These are phyloP conservation scores for Sporisorium scitamineum DNA, from an alignment of 1,284 basidiomycete genomes.

Conservation along the genomic window DNA sequence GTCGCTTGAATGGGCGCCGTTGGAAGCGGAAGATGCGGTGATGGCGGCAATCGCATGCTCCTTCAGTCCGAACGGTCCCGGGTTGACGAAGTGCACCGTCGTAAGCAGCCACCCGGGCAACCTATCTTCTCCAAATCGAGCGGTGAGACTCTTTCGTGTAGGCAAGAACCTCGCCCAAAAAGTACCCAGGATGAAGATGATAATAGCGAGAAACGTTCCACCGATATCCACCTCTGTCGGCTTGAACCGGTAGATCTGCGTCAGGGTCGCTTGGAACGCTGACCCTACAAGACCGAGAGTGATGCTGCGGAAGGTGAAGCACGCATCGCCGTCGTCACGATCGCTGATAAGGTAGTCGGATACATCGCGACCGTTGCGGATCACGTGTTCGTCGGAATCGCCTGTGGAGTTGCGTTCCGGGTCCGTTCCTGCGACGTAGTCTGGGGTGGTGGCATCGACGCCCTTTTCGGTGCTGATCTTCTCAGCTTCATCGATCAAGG, in stretches of 20 bases:
- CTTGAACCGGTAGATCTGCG: slow-evolving; percentile 73
- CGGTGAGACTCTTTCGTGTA: slow-evolving; percentile 66
- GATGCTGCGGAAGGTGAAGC: slow-evolving; percentile 75
- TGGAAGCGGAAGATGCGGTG: slow-evolving; percentile 73
- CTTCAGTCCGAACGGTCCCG: slow-evolving; percentile 75
- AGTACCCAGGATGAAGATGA: slow-evolving; percentile 74
- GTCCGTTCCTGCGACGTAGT: neutral
- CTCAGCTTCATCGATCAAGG: neutral
- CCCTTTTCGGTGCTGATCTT: neutral
- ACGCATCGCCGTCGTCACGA: slow-evolving; percentile 76
- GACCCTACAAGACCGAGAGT: slow-evolving; percentile 75
- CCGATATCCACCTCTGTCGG: slow-evolving; percentile 74
- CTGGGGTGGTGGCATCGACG: neutral
- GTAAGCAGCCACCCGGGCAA: slow-evolving; percentile 69
- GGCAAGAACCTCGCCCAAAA: slow-evolving; percentile 72
- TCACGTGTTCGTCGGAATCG: slow-evolving; percentile 10
- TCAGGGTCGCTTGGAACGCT: slow-evolving; percentile 74
- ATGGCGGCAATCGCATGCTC: slow-evolving; percentile 76
- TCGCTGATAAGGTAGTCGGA: slow-evolving; percentile 75
- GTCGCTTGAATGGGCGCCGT: slow-evolving; percentile 20
- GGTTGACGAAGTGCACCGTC: slow-evolving; percentile 74
- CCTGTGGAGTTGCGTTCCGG: neutral
- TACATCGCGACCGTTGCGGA: slow-evolving; percentile 72
- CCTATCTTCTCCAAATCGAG: slow-evolving; percentile 52
- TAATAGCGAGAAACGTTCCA: slow-evolving; percentile 75